These are phyloP conservation scores for Emmonsiellopsis sp. DNA, from an alignment of 2,329 filamentous ascomycete genomes.

Conservation along the genomic window DNA sequence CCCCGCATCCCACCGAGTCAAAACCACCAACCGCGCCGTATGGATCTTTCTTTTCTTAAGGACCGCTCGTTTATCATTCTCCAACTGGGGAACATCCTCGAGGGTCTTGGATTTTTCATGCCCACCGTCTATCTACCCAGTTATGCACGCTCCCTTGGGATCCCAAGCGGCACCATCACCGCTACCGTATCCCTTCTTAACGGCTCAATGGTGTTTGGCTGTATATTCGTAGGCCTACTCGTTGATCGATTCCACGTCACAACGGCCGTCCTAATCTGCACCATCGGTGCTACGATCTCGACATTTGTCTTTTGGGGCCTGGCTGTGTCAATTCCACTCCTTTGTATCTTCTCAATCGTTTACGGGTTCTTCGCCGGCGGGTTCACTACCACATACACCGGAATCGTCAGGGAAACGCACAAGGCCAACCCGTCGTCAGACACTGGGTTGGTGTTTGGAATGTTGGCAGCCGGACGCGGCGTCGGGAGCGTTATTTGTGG, in stretches of 20 bases:
- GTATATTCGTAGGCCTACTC: conserved; percentile 26
- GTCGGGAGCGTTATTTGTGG: conserved; percentile 44
- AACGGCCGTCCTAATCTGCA: conserved; percentile 34
- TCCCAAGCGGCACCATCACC: conserved; percentile 17
- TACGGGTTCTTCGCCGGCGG: conserved; percentile 40
- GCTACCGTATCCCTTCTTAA: conserved; percentile 25
- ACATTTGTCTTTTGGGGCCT: conserved; percentile 42
- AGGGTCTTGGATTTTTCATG: conserved; percentile 30
- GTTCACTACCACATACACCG: conserved; percentile 37
- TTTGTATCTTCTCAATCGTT: conserved; percentile 34
- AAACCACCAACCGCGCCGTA: conserved; percentile 14
- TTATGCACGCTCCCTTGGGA: conserved; percentile 23
- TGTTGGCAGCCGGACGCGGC: conserved; percentile 42
- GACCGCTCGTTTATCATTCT: conserved; percentile 36
- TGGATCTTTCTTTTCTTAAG: conserved; percentile 27
- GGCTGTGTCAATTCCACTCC: conserved; percentile 26
- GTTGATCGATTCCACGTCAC: conserved; percentile 36
- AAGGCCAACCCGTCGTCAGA: conserved; percentile 30
- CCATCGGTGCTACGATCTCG: conserved; percentile 30
- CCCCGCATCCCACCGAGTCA: conserved; percentile 18
- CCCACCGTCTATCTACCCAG: conserved; percentile 31
- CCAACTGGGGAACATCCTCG: conserved; percentile 34
- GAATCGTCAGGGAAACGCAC: conserved; percentile 36
- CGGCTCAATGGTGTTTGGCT: conserved; percentile 23
- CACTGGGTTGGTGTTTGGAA: conserved; percentile 40